Conservation (phyloP, 2,329 filamentous ascomycete genomes). For the Aureobasidium sp. region DNA sequence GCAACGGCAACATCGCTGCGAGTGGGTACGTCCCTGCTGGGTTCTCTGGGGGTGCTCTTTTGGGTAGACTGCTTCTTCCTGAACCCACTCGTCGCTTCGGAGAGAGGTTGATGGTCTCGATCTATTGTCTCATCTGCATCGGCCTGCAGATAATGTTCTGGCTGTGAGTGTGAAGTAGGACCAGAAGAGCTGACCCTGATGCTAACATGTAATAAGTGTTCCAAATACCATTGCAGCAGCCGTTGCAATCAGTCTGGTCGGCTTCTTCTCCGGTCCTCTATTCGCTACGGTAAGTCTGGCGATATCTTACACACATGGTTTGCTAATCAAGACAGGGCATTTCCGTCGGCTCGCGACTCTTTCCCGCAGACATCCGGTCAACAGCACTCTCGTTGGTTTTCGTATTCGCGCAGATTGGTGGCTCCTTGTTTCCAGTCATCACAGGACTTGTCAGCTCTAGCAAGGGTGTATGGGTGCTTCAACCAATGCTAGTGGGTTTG, state of each 20-base stretch:
- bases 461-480: constrained; percentile 40
- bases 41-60: constrained; percentile 48
- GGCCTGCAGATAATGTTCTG: constrained; percentile 52
- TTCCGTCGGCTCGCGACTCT: constrained; percentile 44
- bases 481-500: constrained; percentile 44
- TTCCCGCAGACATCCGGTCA: constrained; percentile 38
- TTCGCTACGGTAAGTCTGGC: constrained; percentile 42
- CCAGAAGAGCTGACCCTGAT: not conserved
- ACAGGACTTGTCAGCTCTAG: constrained; percentile 20
- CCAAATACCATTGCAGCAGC: constrained; percentile 42
- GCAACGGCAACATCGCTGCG: constrained; percentile 45
- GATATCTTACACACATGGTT: not conserved
- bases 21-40: constrained; percentile 56
- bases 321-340: constrained; percentile 37
- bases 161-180: constrained; percentile 28
- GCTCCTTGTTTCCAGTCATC: constrained; percentile 18
- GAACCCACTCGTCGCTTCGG: constrained; percentile 53
- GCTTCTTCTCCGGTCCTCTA: constrained; percentile 50
- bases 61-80: constrained; percentile 48
- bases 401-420: constrained; percentile 19
- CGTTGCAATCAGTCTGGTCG: constrained; percentile 45
- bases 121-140: constrained; percentile 45
- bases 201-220: constrained; percentile 21
- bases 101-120: constrained; percentile 38
- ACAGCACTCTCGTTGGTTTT: constrained; percentile 34